Conservation (phyloP, 768 basidiomycete species). For the Gautieria morchelliformis region DNA sequence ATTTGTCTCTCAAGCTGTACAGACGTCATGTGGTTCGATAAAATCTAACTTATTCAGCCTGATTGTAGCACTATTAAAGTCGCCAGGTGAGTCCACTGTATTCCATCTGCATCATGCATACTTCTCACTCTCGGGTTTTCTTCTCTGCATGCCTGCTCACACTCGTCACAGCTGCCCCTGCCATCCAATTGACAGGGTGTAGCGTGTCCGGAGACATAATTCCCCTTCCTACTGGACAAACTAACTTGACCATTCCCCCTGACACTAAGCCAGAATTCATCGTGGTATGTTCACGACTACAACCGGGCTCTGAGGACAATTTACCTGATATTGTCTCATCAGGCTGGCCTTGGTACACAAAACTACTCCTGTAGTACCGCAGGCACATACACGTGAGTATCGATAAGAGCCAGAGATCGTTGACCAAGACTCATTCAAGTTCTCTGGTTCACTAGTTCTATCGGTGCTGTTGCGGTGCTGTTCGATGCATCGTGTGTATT, state of each 20-base stretch:
- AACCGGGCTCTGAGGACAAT: background rate
- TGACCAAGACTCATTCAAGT: background rate
- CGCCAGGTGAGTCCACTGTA: too few species aligned
- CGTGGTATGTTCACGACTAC: constrained; percentile 18
- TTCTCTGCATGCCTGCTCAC: background rate
- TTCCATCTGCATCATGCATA: background rate
- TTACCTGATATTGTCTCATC: too few species aligned
- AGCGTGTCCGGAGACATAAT: background rate
- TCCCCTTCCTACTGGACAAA: constrained; percentile 21
- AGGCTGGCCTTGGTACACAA: constrained; percentile 16
- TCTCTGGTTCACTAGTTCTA: constrained; percentile 23
- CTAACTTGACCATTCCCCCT: constrained; percentile 22
- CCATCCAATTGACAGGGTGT: background rate
- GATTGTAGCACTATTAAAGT: too few species aligned
- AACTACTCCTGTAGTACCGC: constrained; percentile 42
- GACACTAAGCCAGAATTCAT: constrained; percentile 27
- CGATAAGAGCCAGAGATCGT: too few species aligned
- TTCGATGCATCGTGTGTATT: constrained; percentile 24
- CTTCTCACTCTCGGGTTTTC: background rate
- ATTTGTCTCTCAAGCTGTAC: too few species aligned
- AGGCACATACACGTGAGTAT: constrained; percentile 33
- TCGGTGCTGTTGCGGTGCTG: constrained; percentile 28
- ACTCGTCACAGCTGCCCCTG: background rate
- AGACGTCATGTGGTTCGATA: too few species aligned
- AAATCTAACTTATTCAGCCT: too few species aligned